phyloP scores from a whole-genome alignment of 805 yeast genomes.

The Ogataea neopini region DNA sequence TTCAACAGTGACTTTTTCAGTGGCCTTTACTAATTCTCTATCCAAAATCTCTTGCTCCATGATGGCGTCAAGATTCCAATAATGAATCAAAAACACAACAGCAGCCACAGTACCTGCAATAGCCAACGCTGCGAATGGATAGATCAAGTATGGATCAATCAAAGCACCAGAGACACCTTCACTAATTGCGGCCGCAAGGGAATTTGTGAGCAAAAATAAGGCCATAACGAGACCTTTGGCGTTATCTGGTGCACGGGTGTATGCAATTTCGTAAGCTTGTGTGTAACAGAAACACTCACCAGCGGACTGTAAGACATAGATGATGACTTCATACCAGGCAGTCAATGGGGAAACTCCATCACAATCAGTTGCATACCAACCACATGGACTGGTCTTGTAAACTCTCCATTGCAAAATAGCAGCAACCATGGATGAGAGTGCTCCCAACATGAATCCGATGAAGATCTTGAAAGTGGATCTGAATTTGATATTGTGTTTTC shows the following conservation, averaged over 20 bases:
- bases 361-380: constrained; percentile 44
- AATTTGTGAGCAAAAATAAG: constrained; percentile 39
- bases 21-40: constrained; percentile 17
- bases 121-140: constrained; percentile 44
- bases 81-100: constrained; percentile 26
- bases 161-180: constrained; percentile 43
- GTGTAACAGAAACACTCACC: constrained; percentile 55
- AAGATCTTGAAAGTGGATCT: constrained; percentile 46
- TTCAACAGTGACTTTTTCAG: no score
- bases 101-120: constrained; percentile 40
- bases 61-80: constrained; percentile 34
- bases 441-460: constrained; percentile 50
- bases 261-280: constrained; percentile 54
- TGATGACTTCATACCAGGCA: constrained; percentile 35
- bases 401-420: constrained; percentile 51
- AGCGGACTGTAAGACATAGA: constrained; percentile 44
- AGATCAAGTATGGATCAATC: constrained; percentile 42
- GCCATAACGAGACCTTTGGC: constrained; percentile 56
- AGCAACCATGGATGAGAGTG: constrained; percentile 48
- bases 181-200: constrained; percentile 49
- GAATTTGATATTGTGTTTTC: constrained; percentile 44
- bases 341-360: constrained; percentile 34
- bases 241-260: constrained; percentile 53
- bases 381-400: constrained; percentile 53
- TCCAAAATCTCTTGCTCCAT: constrained; percentile 28